phyloP scores from a whole-genome alignment of 768 basidiomycete species.

The Mycena chlorophos region DNA sequence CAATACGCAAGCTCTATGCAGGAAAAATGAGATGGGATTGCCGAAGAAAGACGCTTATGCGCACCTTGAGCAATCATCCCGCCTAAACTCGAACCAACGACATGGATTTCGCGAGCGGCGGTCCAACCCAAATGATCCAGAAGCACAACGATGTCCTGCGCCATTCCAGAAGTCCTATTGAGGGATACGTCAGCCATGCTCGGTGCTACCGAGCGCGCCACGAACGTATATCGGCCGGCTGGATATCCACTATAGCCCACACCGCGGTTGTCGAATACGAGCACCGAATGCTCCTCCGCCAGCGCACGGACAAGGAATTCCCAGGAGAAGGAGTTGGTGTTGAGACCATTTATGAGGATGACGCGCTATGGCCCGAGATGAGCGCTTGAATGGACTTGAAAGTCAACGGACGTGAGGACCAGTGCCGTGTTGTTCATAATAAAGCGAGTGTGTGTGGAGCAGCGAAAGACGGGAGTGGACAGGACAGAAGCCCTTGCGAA shows the following conservation, averaged over 20 bases:
- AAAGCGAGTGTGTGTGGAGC: slow-evolving; percentile 69
- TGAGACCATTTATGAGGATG: slow-evolving; percentile 45
- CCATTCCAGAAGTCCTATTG: slow-evolving; percentile 74
- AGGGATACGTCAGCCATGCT: neutral
- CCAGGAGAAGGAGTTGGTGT: slow-evolving; percentile 66
- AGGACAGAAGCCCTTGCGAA: slow-evolving; percentile 75
- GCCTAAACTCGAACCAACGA: slow-evolving; percentile 77
- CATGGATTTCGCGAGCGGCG: slow-evolving; percentile 54
- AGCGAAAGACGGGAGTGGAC: slow-evolving; percentile 49
- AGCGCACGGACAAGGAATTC: slow-evolving; percentile 64
- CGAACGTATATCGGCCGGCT: slow-evolving; percentile 75
- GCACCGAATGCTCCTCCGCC: slow-evolving; percentile 54
- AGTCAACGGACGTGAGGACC: slow-evolving; percentile 64
- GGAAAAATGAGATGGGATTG: neutral
- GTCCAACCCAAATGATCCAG: slow-evolving; percentile 77
- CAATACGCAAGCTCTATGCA: slow-evolving; percentile 61
- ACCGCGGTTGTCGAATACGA: slow-evolving; percentile 85
- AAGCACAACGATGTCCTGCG: slow-evolving; percentile 65
- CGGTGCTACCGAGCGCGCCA: slow-evolving; percentile 16
- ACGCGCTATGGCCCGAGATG: slow-evolving; percentile 22
- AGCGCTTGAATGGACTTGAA: slow-evolving; percentile 50
- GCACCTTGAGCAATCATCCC: slow-evolving; percentile 83
- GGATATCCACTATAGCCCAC: slow-evolving; percentile 75
- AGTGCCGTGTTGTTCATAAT: slow-evolving; percentile 75
- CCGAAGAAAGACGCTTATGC: neutral